A percentile compares a stretch with the other conserved stretches of the same genome.
Conservation (phyloP, 441 rosid species). For the Populus hybrid region DNA sequence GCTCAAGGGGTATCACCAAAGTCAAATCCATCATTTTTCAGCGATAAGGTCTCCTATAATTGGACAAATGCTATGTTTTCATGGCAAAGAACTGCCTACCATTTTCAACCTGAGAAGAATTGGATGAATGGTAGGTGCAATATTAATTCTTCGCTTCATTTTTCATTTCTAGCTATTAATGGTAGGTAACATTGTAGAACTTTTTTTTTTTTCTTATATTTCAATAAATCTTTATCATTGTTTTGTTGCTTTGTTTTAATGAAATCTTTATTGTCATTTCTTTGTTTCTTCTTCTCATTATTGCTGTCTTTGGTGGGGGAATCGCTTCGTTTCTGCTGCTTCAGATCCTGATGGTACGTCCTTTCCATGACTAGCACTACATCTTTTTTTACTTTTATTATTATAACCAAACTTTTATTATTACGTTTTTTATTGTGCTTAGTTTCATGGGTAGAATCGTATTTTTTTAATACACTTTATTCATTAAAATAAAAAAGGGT, state of each 20-base stretch:
- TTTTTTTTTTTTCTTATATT: background rate
- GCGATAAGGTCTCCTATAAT: constrained; percentile 34
- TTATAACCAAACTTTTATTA: background rate
- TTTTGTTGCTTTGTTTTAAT: constrained; percentile 15
- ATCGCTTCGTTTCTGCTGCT: constrained; percentile 18
- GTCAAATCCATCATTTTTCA: constrained; percentile 39
- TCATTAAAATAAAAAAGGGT: no score
- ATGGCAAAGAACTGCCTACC: constrained; percentile 84
- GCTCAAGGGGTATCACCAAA: constrained; percentile 75
- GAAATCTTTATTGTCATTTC: background rate
- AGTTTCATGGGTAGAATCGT: no score
- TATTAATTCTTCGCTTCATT: no score
- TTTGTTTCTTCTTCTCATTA: background rate
- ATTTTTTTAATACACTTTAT: background rate
- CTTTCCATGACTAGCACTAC: background rate
- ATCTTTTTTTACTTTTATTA: background rate
- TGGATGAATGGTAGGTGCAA: constrained; percentile 80
- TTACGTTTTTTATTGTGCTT: no score
- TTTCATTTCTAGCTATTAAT: background rate
- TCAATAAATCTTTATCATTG: background rate
- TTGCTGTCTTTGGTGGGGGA: constrained; percentile 15
- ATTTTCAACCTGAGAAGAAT: constrained; percentile 75
- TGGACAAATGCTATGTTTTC: constrained; percentile 86
- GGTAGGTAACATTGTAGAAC: background rate
- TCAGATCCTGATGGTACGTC: constrained; percentile 82